These are phyloP conservation scores for Lagenidium sp. DNA, from an alignment of 352 stramenopile species.

Conservation along the genomic window DNA sequence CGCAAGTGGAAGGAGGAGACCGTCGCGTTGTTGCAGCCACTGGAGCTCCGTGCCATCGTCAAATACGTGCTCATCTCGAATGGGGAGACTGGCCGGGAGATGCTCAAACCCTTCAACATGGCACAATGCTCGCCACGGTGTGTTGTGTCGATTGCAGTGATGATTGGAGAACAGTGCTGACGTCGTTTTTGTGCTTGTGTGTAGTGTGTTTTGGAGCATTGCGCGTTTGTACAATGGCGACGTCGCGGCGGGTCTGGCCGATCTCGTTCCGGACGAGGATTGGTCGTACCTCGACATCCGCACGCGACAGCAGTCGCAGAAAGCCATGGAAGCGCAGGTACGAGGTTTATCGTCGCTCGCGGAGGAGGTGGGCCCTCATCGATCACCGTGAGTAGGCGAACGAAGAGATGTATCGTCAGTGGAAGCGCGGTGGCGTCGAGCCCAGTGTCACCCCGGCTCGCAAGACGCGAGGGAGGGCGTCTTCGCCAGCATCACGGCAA, in stretches of 20 bases:
- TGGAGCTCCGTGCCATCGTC: conserved; percentile 60
- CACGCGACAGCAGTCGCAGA: conserved; percentile 60
- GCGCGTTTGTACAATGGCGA: conserved; percentile 70
- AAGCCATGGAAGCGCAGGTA: conserved; percentile 73
- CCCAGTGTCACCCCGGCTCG: not conserved
- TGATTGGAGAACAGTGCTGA: not conserved
- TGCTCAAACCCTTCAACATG: conserved; percentile 90
- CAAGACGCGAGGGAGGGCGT: too few relatives aligned
- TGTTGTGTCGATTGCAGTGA: not conserved
- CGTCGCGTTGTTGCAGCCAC: conserved; percentile 49
- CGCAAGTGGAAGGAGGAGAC: conserved; percentile 80
- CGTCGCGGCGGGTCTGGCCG: conserved; percentile 47
- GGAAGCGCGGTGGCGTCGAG: conserved; percentile 20
- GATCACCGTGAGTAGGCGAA: too few relatives aligned
- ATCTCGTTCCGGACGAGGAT: conserved; percentile 69
- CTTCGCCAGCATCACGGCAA: too few relatives aligned
- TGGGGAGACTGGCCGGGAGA: conserved; percentile 70
- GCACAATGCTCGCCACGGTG: conserved; percentile 69
- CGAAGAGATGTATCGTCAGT: conserved; percentile 55
- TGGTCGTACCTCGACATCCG: conserved; percentile 79
- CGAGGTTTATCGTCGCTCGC: too few relatives aligned
- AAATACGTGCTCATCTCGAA: conserved; percentile 80
- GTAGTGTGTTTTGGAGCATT: conserved; percentile 81
- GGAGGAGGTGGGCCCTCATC: too few relatives aligned
- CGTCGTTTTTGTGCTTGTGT: not conserved